A percentile compares a stretch with the other conserved stretches of the same genome.
Conservation (phyloP, 495 filamentous ascomycete genomes). For the Staphylotrichum tortipilum region DNA sequence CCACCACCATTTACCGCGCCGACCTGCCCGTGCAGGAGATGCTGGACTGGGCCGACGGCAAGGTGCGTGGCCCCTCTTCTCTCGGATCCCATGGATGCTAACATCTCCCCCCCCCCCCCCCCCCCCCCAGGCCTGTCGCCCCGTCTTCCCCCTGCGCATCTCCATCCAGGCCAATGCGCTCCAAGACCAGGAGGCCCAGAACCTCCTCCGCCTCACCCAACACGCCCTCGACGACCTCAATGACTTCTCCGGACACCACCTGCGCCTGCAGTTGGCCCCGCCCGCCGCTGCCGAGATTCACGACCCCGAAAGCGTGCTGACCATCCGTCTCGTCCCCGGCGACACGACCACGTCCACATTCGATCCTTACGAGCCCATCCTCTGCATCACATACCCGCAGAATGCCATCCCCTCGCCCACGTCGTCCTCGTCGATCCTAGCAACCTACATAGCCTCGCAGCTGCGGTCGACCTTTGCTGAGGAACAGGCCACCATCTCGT, state of each 20-base stretch:
- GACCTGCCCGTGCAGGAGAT: slow-evolving; percentile 76
- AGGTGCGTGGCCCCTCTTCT: slow-evolving; percentile 46
- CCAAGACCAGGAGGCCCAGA: slow-evolving; percentile 59
- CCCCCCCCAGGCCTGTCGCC: slow-evolving; percentile 61
- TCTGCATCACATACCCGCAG: slow-evolving; percentile 73
- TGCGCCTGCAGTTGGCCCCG: slow-evolving; percentile 62
- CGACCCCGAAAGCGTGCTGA: slow-evolving; percentile 54
- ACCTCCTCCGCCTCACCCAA: slow-evolving; percentile 75
- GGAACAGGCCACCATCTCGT: slow-evolving; percentile 80
- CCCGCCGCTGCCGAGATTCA: slow-evolving; percentile 18
- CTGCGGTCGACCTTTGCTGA: slow-evolving; percentile 75
- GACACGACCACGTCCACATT: slow-evolving; percentile 54
- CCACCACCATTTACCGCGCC: slow-evolving; percentile 90
- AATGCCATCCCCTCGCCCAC: slow-evolving; percentile 62
- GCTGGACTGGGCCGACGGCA: slow-evolving; percentile 88
- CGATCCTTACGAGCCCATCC: slow-evolving; percentile 56
- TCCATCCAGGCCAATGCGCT: slow-evolving; percentile 63
- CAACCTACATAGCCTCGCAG: slow-evolving; percentile 69
- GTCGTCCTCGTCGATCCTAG: slow-evolving; percentile 64
- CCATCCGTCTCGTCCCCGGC: slow-evolving; percentile 58
- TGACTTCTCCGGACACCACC: slow-evolving; percentile 84
- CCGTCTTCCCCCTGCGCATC: slow-evolving; percentile 80
- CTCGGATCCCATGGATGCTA: background rate
- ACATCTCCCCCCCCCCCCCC: background rate
- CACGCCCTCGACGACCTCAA: slow-evolving; percentile 85